These are phyloP conservation scores for Oemleria cerasiformis DNA, from an alignment of 306 rosid species.

Conservation along the genomic window DNA sequence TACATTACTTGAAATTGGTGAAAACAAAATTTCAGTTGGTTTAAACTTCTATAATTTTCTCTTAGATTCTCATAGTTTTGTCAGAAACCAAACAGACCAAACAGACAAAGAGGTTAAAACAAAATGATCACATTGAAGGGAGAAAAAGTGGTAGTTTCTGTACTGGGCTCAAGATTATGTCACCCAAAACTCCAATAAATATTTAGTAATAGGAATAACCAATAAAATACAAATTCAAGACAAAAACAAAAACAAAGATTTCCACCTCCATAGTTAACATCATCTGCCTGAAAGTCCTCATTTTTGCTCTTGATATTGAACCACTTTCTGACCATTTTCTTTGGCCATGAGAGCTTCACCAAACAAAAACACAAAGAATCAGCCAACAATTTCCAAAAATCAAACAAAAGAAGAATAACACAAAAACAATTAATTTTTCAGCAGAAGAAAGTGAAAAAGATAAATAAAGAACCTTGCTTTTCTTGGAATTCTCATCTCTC, in stretches of 20 bases:
- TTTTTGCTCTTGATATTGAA: constrained; percentile 87
- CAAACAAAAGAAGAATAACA: constrained; percentile 27
- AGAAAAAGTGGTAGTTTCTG: background rate
- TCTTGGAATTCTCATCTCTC: constrained; percentile 86
- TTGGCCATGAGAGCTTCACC: constrained; percentile 97
- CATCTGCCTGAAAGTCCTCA: constrained; percentile 75
- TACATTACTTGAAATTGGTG: background rate
- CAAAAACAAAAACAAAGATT: constrained; percentile 6
- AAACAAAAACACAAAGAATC: constrained; percentile 41
- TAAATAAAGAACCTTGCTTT: constrained; percentile 66
- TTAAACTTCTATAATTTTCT: too few relatives aligned
- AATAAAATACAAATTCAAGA: constrained; percentile 15
- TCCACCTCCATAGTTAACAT: constrained; percentile 68
- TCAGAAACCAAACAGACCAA: too few relatives aligned
- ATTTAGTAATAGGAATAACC: constrained; percentile 7
- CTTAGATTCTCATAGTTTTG: too few relatives aligned
- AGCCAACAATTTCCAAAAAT: constrained; percentile 32
- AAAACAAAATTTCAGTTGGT: background rate
- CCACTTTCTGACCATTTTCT: constrained; percentile 98
- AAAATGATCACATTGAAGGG: too few relatives aligned
- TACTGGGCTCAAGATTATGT: constrained; percentile 10
- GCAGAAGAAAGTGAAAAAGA: constrained; percentile 15
- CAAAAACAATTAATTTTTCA: background rate
- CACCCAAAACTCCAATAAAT: constrained; percentile 18
- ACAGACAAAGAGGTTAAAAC: too few relatives aligned